phyloP scores from a whole-genome alignment of 371 early-diverging fungal genomes.

The Apophysomyces trapeziformis region DNA sequence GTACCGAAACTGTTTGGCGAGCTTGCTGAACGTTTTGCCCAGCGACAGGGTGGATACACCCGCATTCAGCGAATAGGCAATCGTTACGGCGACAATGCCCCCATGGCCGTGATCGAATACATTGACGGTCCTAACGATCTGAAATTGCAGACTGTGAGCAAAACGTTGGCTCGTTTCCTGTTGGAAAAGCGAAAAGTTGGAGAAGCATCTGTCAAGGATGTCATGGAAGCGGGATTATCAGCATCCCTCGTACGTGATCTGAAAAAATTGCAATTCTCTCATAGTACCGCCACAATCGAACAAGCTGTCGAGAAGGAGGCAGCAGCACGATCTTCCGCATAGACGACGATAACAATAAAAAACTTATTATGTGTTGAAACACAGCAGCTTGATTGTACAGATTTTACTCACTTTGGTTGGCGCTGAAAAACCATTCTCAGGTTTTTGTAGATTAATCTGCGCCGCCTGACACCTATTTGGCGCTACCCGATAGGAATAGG shows the following conservation, averaged over 20 bases:
- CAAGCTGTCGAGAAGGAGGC: conserved; percentile 38
- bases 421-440: no score
- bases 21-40: conserved; percentile 83
- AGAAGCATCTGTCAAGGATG: conserved; percentile 32
- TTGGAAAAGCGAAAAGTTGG: conserved; percentile 10
- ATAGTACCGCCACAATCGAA: conserved; percentile 33
- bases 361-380: no score
- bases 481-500: no score
- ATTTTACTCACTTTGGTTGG: no score
- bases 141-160: conserved; percentile 56
- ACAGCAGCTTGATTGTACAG: no score
- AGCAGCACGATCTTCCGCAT: conserved; percentile 9
- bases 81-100: conserved; percentile 87
- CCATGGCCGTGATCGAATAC: conserved; percentile 90
- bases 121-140: conserved; percentile 68
- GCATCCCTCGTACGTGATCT: conserved; percentile 43
- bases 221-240: conserved; percentile 35
- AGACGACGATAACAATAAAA: not conserved
- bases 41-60: conserved; percentile 89
- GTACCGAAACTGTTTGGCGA: conserved; percentile 86
- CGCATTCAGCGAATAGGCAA: conserved; percentile 84
- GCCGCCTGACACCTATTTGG: no score
- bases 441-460: no score
- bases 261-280: conserved; percentile 47
- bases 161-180: conserved; percentile 48